phyloP scores from a whole-genome alignment of 768 basidiomycete genomes.

The Trametes sanguinea region DNA sequence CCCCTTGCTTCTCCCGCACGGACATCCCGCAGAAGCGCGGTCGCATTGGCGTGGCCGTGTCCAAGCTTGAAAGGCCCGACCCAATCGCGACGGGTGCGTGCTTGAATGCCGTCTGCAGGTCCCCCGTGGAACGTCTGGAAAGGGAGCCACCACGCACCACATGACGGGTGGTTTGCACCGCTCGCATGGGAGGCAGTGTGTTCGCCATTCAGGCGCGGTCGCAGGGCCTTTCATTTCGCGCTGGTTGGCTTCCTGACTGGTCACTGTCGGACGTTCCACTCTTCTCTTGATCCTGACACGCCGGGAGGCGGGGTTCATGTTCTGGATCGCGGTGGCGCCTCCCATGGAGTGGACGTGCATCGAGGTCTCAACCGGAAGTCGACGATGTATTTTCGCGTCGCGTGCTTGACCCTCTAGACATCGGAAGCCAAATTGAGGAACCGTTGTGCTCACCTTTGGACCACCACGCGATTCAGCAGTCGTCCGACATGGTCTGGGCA shows the following conservation, averaged over 20 bases:
- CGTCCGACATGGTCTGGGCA: no score
- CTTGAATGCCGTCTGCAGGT: not conserved
- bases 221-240: conserved; percentile 3
- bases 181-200: not conserved
- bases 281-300: conserved; percentile 13
- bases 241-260: not conserved
- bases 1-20: conserved; percentile 9
- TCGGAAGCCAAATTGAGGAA: no score
- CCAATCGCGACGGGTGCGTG: conserved; percentile 1
- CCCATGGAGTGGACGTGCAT: not conserved
- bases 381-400: no score
- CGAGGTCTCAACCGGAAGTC: no score
- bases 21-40: not conserved
- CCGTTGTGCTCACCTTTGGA: no score
- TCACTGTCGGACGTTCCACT: not conserved
- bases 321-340: not conserved
- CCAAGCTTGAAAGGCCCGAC: not conserved
- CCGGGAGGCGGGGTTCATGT: conserved; percentile 1
- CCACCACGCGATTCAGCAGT: no score
- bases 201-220: not conserved
- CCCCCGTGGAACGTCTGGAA: not conserved
- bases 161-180: not conserved
- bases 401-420: no score
- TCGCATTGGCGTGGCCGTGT: not conserved
- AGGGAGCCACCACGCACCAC: not conserved